Conservation (phyloP, 2,329 filamentous ascomycete genomes). For the Trichoderma asperellum region DNA sequence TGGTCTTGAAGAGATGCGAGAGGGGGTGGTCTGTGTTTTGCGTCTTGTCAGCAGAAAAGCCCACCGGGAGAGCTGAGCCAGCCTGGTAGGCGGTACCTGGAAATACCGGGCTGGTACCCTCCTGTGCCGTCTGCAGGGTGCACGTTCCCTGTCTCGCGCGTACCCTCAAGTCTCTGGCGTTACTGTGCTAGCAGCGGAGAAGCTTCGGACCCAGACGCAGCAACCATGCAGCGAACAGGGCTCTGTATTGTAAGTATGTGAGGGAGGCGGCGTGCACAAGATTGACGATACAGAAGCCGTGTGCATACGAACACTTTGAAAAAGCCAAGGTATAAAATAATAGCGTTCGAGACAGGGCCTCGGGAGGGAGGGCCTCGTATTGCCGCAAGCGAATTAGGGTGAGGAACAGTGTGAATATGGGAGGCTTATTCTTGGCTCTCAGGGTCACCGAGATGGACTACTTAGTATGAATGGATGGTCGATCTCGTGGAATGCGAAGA, state of each 20-base stretch:
- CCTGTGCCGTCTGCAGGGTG: neutral
- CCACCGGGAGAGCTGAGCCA: neutral
- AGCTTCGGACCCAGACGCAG: slow-evolving; percentile 4
- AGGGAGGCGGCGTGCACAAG: neutral
- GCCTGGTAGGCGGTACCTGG: neutral
- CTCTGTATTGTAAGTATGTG: neutral
- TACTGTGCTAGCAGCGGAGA: neutral
- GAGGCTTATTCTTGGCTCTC: too few species aligned
- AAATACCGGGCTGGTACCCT: neutral
- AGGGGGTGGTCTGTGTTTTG: slow-evolving; percentile 20
- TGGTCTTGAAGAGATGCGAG: slow-evolving; percentile 18
- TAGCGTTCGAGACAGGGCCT: neutral
- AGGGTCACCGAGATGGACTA: neutral
- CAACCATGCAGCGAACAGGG: neutral
- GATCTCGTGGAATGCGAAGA: neutral
- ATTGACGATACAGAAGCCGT: neutral
- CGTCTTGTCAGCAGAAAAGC: slow-evolving; percentile 14
- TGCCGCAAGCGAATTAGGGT: neutral
- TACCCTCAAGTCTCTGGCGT: neutral
- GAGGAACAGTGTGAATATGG: neutral
- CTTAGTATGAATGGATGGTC: neutral
- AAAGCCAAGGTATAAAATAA: neutral
- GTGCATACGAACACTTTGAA: neutral
- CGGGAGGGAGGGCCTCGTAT: neutral
- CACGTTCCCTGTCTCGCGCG: neutral